A percentile compares a stretch with the other conserved stretches of the same genome.
These are phyloP conservation scores for Cyclotella atomus DNA, from an alignment of 108 stramenopile genomes.

Conservation along the genomic window DNA sequence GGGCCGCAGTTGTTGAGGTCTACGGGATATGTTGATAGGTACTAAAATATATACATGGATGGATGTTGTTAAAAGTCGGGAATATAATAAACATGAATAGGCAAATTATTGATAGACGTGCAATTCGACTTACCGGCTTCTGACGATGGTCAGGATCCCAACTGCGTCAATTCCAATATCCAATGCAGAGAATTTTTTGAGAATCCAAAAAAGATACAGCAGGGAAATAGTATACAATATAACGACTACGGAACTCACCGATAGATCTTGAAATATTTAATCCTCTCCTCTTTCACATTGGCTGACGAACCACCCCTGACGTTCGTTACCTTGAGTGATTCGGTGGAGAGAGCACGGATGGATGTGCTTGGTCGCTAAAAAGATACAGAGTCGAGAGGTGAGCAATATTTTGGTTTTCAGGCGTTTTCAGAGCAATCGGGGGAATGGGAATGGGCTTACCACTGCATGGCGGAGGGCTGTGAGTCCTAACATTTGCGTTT, in stretches of 20 bases:
- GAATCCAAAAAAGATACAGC: not conserved
- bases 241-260: constrained; percentile 96
- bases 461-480: not conserved
- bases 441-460: not conserved
- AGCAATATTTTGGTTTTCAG: not conserved
- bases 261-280: too few relatives aligned
- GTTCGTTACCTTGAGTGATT: constrained; percentile 59
- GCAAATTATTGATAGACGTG: too few relatives aligned
- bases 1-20: constrained; percentile 94
- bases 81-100: constrained; percentile 26
- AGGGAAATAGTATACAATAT: constrained; percentile 67
- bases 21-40: constrained; percentile 90
- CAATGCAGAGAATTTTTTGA: too few relatives aligned
- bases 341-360: constrained; percentile 26
- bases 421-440: too few relatives aligned
- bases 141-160: constrained; percentile 98
- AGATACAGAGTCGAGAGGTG: not conserved
- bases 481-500: not conserved
- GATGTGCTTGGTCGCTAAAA: not conserved
- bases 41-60: constrained; percentile 15
- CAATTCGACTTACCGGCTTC: constrained; percentile 71
- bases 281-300: too few relatives aligned
- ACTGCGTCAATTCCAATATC: too few relatives aligned
- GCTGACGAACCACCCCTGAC: constrained; percentile 10
- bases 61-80: not conserved